Conservation (phyloP, 371 early-diverging fungal species). For the Saksenaea oblongispora region DNA sequence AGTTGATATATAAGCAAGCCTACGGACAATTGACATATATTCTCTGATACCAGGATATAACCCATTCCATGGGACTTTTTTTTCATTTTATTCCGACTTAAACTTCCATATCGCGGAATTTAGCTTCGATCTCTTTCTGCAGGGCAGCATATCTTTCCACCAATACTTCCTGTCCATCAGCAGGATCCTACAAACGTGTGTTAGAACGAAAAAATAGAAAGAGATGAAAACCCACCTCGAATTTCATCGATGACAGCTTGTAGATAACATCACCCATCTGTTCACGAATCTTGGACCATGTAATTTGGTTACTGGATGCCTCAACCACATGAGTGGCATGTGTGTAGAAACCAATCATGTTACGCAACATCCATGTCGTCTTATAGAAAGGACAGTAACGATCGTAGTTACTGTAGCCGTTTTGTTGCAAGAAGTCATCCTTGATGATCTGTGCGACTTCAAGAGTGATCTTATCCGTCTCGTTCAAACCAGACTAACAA, state of each 20-base stretch:
- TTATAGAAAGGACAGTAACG: conserved; percentile 99
- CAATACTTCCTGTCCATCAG: conserved; percentile 89
- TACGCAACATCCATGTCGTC: conserved; percentile 98
- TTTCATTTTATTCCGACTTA: conserved; percentile 20
- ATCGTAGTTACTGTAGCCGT: conserved; percentile 99
- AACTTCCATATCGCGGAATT: conserved; percentile 72
- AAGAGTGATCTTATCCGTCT: conserved; percentile 98
- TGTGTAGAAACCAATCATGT: conserved; percentile 97
- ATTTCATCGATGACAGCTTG: conserved; percentile 99
- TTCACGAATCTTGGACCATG: conserved; percentile 97
- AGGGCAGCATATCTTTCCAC: conserved; percentile 84
- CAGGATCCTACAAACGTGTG: conserved; percentile 72
- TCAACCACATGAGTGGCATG: conserved; percentile 94
- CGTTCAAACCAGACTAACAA: conserved; percentile 87
- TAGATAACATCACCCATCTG: conserved; percentile 92
- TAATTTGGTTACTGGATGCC: conserved; percentile 83
- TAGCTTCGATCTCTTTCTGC: conserved; percentile 94
- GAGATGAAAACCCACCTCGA: conserved; percentile 64
- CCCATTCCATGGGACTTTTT: background rate
- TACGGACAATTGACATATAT: no score
- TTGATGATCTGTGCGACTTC: conserved; percentile 99
- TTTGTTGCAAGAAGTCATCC: conserved; percentile 99
- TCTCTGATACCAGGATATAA: background rate
- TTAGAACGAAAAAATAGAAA: conserved; percentile 1
- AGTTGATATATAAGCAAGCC: no score